Conservation (phyloP, 2,329 filamentous ascomycete genomes). For the Fusarium burgessii region DNA sequence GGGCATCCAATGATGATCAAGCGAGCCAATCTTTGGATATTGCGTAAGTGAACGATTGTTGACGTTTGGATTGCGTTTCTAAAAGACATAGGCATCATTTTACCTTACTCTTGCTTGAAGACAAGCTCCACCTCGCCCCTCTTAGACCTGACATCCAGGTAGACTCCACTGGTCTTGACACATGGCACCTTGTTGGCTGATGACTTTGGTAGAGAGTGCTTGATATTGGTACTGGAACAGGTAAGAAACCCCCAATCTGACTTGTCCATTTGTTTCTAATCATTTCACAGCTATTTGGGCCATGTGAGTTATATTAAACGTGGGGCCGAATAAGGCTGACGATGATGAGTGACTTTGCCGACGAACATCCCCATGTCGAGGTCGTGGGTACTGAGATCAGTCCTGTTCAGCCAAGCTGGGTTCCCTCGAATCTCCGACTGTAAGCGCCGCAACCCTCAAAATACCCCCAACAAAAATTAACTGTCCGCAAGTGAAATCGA, state of each 20-base stretch:
- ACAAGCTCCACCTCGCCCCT: slow-evolving; percentile 11
- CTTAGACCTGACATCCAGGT: slow-evolving; percentile 2
- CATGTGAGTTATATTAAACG: background rate
- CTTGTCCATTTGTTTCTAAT: background rate
- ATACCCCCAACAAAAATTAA: accelerated
- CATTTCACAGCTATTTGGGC: slow-evolving; percentile 4
- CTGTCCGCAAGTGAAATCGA: background rate
- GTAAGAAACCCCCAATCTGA: background rate
- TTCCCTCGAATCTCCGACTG: slow-evolving; percentile 16
- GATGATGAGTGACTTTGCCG: slow-evolving; percentile 17
- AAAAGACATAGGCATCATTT: slow-evolving; percentile 9
- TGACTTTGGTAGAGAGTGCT: background rate
- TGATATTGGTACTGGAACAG: slow-evolving; percentile 20
- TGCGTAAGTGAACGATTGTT: background rate
- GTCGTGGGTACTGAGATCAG: slow-evolving; percentile 28
- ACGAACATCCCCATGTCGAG: slow-evolving; percentile 19
- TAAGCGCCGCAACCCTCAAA: accelerated
- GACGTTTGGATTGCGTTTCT: accelerated
- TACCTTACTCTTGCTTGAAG: background rate
- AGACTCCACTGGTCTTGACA: background rate
- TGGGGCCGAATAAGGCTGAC: accelerated
- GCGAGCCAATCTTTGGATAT: slow-evolving; percentile 15
- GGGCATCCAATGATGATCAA: slow-evolving; percentile 15
- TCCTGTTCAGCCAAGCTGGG: slow-evolving; percentile 22
- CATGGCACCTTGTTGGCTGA: background rate